phyloP scores from a whole-genome alignment of 306 rosid species.

The Malus fusca region DNA sequence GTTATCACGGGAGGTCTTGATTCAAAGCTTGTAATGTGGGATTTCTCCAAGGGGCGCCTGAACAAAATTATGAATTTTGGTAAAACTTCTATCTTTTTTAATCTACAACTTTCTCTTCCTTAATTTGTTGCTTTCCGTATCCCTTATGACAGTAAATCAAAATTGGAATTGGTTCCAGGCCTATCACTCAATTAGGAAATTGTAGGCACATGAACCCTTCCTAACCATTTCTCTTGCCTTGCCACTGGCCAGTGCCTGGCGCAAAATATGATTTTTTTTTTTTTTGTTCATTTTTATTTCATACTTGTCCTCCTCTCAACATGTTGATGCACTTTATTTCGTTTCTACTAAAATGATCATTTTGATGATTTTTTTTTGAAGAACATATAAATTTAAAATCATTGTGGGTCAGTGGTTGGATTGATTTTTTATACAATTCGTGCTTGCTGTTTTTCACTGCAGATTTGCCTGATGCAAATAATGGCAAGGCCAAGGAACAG shows the following conservation, averaged over 20 bases:
- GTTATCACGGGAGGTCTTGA: conserved; percentile 95
- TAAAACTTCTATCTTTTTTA: conserved; percentile 18
- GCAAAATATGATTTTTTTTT: neutral
- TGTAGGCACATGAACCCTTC: neutral
- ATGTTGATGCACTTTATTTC: neutral
- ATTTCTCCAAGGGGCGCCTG: conserved; percentile 85
- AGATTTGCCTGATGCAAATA: conserved; percentile 44
- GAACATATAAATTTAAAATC: neutral
- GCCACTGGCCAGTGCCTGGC: neutral
- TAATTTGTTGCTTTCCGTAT: neutral
- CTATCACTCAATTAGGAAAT: neutral
- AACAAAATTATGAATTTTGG: conserved; percentile 60
- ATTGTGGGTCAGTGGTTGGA: neutral
- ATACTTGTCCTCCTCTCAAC: neutral
- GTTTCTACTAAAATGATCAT: neutral
- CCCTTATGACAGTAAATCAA: neutral
- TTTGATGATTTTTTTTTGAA: neutral
- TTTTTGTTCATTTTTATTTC: neutral
- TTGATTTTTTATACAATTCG: neutral
- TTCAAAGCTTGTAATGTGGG: conserved; percentile 80
- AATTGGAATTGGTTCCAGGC: neutral
- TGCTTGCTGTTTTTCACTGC: conserved; percentile 24
- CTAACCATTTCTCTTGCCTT: neutral
- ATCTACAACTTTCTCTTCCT: conserved; percentile 1
- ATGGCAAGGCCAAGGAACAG: conserved; percentile 39